Conservation (phyloP, 768 basidiomycete genomes). For the Termitomyces sp. region DNA sequence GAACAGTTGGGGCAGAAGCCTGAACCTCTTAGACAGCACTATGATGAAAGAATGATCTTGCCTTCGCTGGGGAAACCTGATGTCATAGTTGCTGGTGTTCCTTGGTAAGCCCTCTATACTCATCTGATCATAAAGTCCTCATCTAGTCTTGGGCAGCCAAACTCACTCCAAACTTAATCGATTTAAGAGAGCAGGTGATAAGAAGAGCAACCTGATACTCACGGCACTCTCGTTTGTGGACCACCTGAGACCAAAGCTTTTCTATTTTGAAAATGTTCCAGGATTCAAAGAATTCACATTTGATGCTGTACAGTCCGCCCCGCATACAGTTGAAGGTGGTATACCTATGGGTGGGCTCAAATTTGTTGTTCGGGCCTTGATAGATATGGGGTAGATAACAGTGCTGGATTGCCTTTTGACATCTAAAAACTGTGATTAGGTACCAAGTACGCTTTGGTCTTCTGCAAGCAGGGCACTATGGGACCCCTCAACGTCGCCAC, state of each 20-base stretch:
- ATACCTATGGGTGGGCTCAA: slow-evolving; percentile 75
- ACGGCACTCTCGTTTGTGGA: slow-evolving; percentile 55
- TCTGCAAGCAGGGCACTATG: slow-evolving; percentile 54
- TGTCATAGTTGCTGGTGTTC: slow-evolving; percentile 67
- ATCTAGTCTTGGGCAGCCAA: slow-evolving; percentile 45
- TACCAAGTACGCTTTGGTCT: slow-evolving; percentile 51
- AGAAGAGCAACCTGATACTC: slow-evolving; percentile 66
- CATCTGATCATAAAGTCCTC: background rate
- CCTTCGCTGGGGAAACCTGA: slow-evolving; percentile 26
- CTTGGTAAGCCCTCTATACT: slow-evolving; percentile 46
- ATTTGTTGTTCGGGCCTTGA: slow-evolving; percentile 54
- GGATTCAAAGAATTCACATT: slow-evolving; percentile 45
- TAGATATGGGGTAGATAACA: slow-evolving; percentile 58
- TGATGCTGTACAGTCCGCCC: slow-evolving; percentile 33
- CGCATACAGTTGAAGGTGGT: slow-evolving; percentile 54
- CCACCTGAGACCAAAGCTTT: slow-evolving; percentile 35
- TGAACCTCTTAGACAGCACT: slow-evolving; percentile 37
- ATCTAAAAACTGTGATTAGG: slow-evolving; percentile 21
- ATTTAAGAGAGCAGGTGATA: slow-evolving; percentile 63
- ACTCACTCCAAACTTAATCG: slow-evolving; percentile 72
- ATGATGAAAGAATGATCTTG: slow-evolving; percentile 24
- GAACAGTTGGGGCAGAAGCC: slow-evolving; percentile 36
- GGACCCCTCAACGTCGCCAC: slow-evolving; percentile 50
- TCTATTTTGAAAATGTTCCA: slow-evolving; percentile 52
- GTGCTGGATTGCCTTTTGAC: background rate